A percentile compares a stretch with the other conserved stretches of the same genome.
These are phyloP conservation scores for Avena sativa DNA, from an alignment of 176 grass and related monocot species.

Conservation along the genomic window DNA sequence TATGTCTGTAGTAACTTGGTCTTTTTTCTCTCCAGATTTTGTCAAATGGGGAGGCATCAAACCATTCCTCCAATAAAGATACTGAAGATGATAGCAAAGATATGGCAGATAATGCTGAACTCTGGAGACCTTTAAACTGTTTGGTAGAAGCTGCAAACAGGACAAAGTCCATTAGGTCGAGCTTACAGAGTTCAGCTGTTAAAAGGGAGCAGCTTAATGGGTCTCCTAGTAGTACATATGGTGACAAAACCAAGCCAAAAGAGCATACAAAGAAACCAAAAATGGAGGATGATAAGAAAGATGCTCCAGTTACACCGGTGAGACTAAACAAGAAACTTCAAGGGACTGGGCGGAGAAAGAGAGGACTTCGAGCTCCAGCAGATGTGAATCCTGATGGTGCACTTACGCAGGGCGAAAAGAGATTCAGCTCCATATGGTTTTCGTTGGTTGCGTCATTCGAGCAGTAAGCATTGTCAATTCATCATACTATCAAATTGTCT, in stretches of 20 bases:
- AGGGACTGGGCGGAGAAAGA: constrained; percentile 51
- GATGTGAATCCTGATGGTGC: constrained; percentile 43
- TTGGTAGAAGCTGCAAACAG: constrained; percentile 81
- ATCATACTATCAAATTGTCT: neutral
- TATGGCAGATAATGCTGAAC: constrained; percentile 62
- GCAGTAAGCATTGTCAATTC: constrained; percentile 55
- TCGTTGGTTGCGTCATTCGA: constrained; percentile 70
- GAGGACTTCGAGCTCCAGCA: constrained; percentile 39
- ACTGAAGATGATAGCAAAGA: constrained; percentile 43
- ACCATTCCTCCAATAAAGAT: constrained; percentile 55
- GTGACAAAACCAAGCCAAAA: constrained; percentile 54
- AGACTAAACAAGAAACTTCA: constrained; percentile 49
- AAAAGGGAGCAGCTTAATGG: constrained; percentile 61
- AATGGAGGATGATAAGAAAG: constrained; percentile 64
- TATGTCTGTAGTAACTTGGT: constrained; percentile 19
- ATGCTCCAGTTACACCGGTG: constrained; percentile 39
- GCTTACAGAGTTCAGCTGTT: constrained; percentile 53
- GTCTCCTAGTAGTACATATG: constrained; percentile 42
- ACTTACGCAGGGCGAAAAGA: constrained; percentile 50
- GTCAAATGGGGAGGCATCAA: constrained; percentile 62
- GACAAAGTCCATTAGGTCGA: constrained; percentile 65
- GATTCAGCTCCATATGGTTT: constrained; percentile 77
- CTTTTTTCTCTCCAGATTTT: constrained; percentile 51
- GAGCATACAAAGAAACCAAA: constrained; percentile 55
- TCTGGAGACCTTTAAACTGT: constrained; percentile 87